A percentile compares a stretch with the other conserved stretches of the same genome.
Evolutionary conservation across 2,329 filamentous ascomycete genomes (phyloP).

Genomic region (Pseudogymnoascus sp.): DNA sequence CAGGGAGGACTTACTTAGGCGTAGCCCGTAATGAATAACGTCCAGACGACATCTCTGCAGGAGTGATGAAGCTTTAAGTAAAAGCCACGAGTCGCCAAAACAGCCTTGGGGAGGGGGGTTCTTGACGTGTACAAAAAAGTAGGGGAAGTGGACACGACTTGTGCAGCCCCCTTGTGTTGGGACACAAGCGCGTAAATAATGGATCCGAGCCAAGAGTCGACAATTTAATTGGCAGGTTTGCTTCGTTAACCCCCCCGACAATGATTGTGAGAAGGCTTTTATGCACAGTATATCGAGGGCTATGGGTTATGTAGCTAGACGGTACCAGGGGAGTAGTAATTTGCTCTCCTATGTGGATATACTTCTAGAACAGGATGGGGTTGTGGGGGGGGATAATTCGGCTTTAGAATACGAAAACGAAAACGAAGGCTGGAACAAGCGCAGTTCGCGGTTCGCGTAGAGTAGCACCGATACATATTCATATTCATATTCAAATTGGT

Average conservation of each 20-base stretch:
- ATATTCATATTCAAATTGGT: neutral
- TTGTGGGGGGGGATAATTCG: neutral
- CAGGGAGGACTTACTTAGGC: neutral
- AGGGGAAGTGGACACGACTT: constrained; percentile 9
- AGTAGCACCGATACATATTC: neutral
- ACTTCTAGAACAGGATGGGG: neutral
- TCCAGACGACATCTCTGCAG: constrained; percentile 1
- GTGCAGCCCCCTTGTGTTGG: neutral
- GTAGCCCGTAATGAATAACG: neutral
- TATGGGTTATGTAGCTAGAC: neutral
- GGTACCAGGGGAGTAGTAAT: neutral
- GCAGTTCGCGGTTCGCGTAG: neutral
- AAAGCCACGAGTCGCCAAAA: constrained; percentile 5
- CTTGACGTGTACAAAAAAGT: constrained; percentile 7
- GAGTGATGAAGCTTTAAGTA: constrained; percentile 9
- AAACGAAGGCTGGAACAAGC: neutral
- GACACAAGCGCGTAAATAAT: constrained; percentile 2
- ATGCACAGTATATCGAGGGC: neutral
- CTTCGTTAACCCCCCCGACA: neutral
- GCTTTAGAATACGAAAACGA: neutral
- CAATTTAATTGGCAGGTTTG: constrained; percentile 4
- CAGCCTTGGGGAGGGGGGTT: neutral
- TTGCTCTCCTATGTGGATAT: neutral
- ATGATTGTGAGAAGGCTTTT: neutral
- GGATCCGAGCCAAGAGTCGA: neutral